Conservation (phyloP, 495 filamentous ascomycete genomes). For the Penicillium paxilli region DNA sequence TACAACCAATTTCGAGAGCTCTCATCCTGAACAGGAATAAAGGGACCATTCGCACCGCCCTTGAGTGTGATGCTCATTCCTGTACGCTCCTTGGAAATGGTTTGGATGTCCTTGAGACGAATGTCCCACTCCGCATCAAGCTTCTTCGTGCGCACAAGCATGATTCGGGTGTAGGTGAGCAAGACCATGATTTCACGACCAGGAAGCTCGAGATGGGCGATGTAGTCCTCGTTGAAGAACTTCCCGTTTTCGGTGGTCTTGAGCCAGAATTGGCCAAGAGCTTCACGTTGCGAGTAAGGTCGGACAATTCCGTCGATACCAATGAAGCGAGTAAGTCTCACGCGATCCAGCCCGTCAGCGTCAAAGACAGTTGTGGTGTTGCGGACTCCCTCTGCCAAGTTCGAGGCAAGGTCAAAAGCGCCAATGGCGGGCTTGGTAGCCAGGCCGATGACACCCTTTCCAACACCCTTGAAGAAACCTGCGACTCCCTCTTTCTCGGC, state of each 20-base stretch:
- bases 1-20: constrained; percentile 86
- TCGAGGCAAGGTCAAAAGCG: constrained; percentile 94
- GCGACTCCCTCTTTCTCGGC: constrained; percentile 92
- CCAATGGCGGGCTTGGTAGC: constrained; percentile 97
- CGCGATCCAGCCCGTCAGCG: constrained; percentile 87
- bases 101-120: constrained; percentile 92
- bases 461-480: constrained; percentile 96
- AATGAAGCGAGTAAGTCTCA: constrained; percentile 88
- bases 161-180: constrained; percentile 88
- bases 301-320: constrained; percentile 90
- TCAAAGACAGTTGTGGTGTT: constrained; percentile 99
- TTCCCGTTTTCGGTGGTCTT: constrained; percentile 96
- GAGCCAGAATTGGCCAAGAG: constrained; percentile 96
- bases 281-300: constrained; percentile 93
- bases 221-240: constrained; percentile 96
- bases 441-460: constrained; percentile 88
- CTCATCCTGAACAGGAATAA: constrained; percentile 91
- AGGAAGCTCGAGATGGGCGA: constrained; percentile 90
- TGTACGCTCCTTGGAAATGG: constrained; percentile 93
- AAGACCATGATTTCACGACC: constrained; percentile 91
- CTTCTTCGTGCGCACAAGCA: constrained; percentile 83
- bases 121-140: constrained; percentile 93
- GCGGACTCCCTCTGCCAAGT: constrained; percentile 92
- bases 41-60: constrained; percentile 89
- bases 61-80: constrained; percentile 86